Evolutionary conservation across 805 yeast genomes (phyloP).

Genomic region (Candida argentea): DNA sequence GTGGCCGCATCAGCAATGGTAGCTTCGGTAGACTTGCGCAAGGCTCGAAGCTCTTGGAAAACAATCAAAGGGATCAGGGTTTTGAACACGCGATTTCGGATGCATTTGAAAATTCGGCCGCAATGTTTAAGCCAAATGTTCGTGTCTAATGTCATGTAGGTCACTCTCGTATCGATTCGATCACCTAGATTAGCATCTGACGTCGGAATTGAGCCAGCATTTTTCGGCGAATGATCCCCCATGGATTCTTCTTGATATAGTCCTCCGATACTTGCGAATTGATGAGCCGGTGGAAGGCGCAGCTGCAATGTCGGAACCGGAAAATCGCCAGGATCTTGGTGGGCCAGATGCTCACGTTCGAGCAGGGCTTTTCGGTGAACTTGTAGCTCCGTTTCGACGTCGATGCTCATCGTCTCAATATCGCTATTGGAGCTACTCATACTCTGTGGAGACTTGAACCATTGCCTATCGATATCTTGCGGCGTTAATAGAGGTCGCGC

Average conservation of each 20-base stretch:
- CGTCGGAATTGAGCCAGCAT: not conserved
- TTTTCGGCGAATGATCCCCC: constrained; percentile 9
- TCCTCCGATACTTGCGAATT: constrained; percentile 10
- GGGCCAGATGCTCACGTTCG: constrained; percentile 9
- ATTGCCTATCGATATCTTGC: constrained; percentile 16
- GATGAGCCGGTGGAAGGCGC: constrained; percentile 7
- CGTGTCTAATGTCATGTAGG: constrained; percentile 61
- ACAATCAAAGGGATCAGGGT: constrained; percentile 64
- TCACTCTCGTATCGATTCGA: constrained; percentile 44
- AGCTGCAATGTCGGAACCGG: too few relatives aligned
- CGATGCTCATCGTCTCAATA: constrained; percentile 19
- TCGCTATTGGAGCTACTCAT: constrained; percentile 8
- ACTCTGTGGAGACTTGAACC: constrained; percentile 7
- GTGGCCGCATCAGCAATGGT: constrained; percentile 74
- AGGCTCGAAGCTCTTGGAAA: constrained; percentile 65
- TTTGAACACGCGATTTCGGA: constrained; percentile 47
- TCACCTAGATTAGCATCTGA: constrained; percentile 44
- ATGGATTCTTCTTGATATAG: constrained; percentile 14
- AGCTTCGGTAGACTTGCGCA: constrained; percentile 62
- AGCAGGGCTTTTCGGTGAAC: constrained; percentile 4
- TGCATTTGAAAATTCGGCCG: constrained; percentile 63
- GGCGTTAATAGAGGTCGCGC: constrained; percentile 5
- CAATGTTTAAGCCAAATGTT: constrained; percentile 77
- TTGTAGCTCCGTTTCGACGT: constrained; percentile 6
- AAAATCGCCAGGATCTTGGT: constrained; percentile 12